Evolutionary conservation across 208 protist species (phyloP).

Genomic region (Leishmania martiniquensis): DNA sequence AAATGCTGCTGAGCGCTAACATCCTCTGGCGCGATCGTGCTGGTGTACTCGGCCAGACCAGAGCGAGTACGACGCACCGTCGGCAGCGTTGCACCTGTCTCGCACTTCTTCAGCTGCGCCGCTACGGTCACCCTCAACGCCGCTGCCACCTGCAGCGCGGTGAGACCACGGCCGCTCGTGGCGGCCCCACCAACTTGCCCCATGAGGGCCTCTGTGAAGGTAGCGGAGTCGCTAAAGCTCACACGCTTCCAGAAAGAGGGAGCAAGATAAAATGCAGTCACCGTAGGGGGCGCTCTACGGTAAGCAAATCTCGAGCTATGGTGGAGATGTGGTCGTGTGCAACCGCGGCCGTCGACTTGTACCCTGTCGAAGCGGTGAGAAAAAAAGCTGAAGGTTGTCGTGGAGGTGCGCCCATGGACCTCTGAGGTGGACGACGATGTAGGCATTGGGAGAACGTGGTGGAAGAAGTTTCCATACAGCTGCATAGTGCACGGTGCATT

Average conservation of each 20-base stretch:
- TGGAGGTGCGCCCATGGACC: background rate
- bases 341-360: background rate
- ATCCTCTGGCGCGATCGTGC: conserved; percentile 20
- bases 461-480: background rate
- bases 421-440: too few relatives aligned
- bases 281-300: background rate
- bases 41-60: conserved; percentile 17
- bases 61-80: conserved; percentile 18
- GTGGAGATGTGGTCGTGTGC: background rate
- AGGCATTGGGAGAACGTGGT: background rate
- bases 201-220: conserved; percentile 16
- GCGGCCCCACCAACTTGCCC: conserved; percentile 42
- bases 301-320: background rate
- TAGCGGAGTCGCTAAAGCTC: background rate
- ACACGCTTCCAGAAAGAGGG: too few relatives aligned
- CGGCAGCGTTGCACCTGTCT: conserved; percentile 7
- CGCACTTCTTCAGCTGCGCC: conserved; percentile 30
- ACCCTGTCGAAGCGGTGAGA: too few relatives aligned
- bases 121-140: conserved; percentile 41
- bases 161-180: conserved; percentile 77
- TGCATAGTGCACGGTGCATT: background rate
- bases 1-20: conserved; percentile 35
- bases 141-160: conserved; percentile 59
- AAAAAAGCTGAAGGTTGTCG: too few relatives aligned
- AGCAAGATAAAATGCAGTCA: background rate